Evolutionary conservation across 2,329 filamentous ascomycete species (phyloP), one percentile per base, ranked within the genome.

Genomic region (Epichloe sylvatica): DNA sequence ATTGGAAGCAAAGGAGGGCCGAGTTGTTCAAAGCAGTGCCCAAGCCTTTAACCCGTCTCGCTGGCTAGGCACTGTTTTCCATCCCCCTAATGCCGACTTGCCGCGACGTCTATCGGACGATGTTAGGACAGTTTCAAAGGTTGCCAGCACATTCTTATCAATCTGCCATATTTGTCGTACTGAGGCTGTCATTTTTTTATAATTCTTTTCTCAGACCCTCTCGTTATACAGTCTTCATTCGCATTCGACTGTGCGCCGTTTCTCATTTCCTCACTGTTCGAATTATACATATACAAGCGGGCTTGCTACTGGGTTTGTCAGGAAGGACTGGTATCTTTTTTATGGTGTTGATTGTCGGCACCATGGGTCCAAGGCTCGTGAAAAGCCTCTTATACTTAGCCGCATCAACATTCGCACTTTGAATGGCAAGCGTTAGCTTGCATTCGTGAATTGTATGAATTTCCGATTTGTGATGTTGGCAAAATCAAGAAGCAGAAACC

Each of bases 271-370:
- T 54, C 40, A 52, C 49, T 51, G 50, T 60, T 57, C 60, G 58
- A 60, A 58, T 62, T 63, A 62, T 62, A 63, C 57, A 64, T 60
- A 62, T 57, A 59, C 57, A 60, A 60, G 61, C 60, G 57, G 57
- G 60, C 59, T 61, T 63, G 63, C 60, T 52, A 63, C 59, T 61
- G 60, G 62, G 59, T 56, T 62, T 51, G 34, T 49, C 47, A 49
- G 19, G 52, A 52, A 43, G 25, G 54, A 48, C 33, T 51, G 49
- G 34, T 12, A 19, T 47, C 9, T 46, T 12, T 12, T 48, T 48
- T 51, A 40, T 41, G 42, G 23, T 45, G 45, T 50, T 44, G 40
- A 51, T 41, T 44, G 45, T 36, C 44, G 38, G 36, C 30, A 30
- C 30, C 30, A 9, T 30, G 8, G 30, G 30, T 30, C 30, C 9